Evolutionary conservation across 306 rosid genomes (phyloP).

Genomic region (Malus domestica): ASM211411v1 NC_041802.1:32314501-32315000

Average conservation of each 20-base stretch:
- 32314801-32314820: constrained; percentile 67
- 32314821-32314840: constrained; percentile 39
- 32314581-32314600: constrained; percentile 80
- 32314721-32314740: constrained; percentile 93
- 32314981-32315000: constrained; percentile 63
- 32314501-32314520: background rate
- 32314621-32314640: constrained; percentile 66
- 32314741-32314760: constrained; percentile 74
- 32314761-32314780: constrained; percentile 65
- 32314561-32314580: constrained; percentile 93
- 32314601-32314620: constrained; percentile 49
- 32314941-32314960: background rate
- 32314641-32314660: constrained; percentile 27
- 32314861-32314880: background rate
- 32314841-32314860: too few relatives aligned
- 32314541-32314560: constrained; percentile 75
- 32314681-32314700: constrained; percentile 45
- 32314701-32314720: constrained; percentile 84
- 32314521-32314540: background rate
- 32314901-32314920: background rate
- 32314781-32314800: constrained; percentile 84
- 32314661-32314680: constrained; percentile 27
- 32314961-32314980: background rate
- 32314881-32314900: background rate
- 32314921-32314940: background rate